These are phyloP conservation scores for Pulveroboletus sp. DNA, from an alignment of 768 basidiomycete genomes.

Conservation along the genomic window DNA sequence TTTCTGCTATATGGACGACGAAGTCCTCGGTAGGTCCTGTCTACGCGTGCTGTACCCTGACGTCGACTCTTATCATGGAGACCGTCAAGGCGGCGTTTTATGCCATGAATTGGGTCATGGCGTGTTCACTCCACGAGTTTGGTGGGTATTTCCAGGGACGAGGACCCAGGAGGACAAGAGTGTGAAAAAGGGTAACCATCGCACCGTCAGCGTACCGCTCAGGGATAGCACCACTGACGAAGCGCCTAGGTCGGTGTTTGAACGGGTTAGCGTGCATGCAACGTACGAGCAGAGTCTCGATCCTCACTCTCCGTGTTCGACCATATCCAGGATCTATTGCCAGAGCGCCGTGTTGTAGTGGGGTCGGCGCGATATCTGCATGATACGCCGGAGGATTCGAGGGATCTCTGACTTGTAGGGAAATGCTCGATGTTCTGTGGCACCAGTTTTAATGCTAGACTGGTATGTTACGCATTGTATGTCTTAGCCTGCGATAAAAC, in stretches of 20 bases:
- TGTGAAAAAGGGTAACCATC: conserved; percentile 77
- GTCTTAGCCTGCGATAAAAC: too few relatives aligned
- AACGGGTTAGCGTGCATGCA: too few relatives aligned
- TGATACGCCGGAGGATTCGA: too few relatives aligned
- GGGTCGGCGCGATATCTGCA: too few relatives aligned
- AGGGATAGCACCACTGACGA: conserved; percentile 94
- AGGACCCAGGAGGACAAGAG: conserved; percentile 84
- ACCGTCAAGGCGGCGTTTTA: conserved; percentile 98
- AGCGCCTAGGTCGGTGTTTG: conserved; percentile 79
- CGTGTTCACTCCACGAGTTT: conserved; percentile 94
- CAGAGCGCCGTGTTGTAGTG: too few relatives aligned
- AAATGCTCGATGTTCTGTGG: too few relatives aligned
- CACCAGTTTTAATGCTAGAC: too few relatives aligned
- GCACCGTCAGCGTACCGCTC: conserved; percentile 89
- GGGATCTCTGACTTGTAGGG: too few relatives aligned
- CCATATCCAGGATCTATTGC: too few relatives aligned
- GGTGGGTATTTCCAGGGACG: conserved; percentile 77
- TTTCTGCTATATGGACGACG: conserved; percentile 99
- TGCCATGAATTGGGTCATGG: conserved; percentile 96
- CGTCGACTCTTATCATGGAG: conserved; percentile 97
- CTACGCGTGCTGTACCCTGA: conserved; percentile 94
- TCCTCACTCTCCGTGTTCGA: too few relatives aligned
- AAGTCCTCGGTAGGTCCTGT: conserved; percentile 83
- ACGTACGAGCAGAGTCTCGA: too few relatives aligned
- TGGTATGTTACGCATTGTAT: too few relatives aligned